Evolutionary conservation across 2,329 filamentous ascomycete genomes (phyloP), one percentile per base, ranked within the genome.

Genomic region (Aspergillus floridensis): DNA sequence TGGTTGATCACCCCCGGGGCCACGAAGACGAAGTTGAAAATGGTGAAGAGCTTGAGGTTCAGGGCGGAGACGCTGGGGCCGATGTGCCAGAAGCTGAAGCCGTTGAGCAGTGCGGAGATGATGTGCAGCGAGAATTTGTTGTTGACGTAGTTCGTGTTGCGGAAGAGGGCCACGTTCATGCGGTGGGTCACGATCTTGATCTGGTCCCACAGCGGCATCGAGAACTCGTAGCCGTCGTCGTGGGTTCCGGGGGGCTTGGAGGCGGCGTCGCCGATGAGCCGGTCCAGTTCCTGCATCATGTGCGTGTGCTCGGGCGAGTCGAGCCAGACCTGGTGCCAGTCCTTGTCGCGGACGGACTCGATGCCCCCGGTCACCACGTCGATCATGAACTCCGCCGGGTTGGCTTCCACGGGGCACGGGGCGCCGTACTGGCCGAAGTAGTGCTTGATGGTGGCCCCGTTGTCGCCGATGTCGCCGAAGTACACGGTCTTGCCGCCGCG

Each of bases 251-350:
- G 66, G 0, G 80, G 78, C 1, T 78, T 71, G 22, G 66, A 47
- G 1, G 69, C 66, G 1, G 70, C 69, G 68, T 78, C 64, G 69
- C 75, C 50, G 76, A 88, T 85, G 46, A 91, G 83, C 2, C 76
- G 76, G 51, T 86, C 80, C 50, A 92, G 89, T 64, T 91, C 86
- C 6, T 83, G 73, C 3, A 85, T 74, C 3, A 89, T 78, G 1
- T 74, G 71, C 41, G 79, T 75, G 49, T 84, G 81, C 67, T 90
- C 82, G 16, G 82, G 76, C 1, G 86, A 89, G n/a, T 82, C 81
- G 14, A 79, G 74, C 88, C 88, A 91, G 65, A 89, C 84, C 32
- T 89, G 80, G 66, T 88, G 85, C 88, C 88, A 91, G 66, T 90
- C 81, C 53, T 87, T 77, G 49, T 75, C 77, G 41, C 76, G 55